These are phyloP conservation scores for Lactarius evosmus DNA, from an alignment of 768 basidiomycete genomes.

Conservation along the genomic window DNA sequence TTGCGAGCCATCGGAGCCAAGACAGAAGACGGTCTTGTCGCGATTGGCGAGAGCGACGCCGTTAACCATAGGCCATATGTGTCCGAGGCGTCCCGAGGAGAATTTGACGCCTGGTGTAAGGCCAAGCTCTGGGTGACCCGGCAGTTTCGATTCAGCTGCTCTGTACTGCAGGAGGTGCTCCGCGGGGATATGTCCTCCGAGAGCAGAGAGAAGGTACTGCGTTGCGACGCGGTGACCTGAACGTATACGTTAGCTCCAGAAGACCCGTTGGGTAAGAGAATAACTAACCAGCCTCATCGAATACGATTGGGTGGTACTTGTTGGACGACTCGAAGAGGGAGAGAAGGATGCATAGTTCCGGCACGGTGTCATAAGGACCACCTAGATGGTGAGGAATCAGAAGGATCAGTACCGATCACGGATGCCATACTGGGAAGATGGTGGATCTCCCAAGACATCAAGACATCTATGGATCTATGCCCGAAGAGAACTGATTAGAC, in stretches of 20 bases:
- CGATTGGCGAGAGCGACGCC: slow-evolving; percentile 79
- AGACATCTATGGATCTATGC: neutral
- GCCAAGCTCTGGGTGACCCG: slow-evolving; percentile 86
- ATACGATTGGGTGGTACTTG: slow-evolving; percentile 65
- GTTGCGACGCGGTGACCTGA: slow-evolving; percentile 87
- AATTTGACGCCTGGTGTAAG: slow-evolving; percentile 92
- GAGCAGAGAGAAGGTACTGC: slow-evolving; percentile 78
- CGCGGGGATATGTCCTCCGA: slow-evolving; percentile 66
- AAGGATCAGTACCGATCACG: neutral
- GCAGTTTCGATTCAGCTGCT: slow-evolving; percentile 80
- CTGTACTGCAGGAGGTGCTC: slow-evolving; percentile 85
- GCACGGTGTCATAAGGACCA: slow-evolving; percentile 63
- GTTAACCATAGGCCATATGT: slow-evolving; percentile 88
- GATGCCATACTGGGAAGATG: neutral
- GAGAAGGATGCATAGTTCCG: slow-evolving; percentile 78
- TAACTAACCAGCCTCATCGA: slow-evolving; percentile 76
- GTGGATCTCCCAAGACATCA: neutral
- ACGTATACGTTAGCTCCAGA: slow-evolving; percentile 17
- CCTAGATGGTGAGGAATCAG: slow-evolving; percentile 29
- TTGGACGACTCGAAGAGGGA: slow-evolving; percentile 65
- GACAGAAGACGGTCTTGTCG: slow-evolving; percentile 73
- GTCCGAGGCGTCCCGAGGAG: slow-evolving; percentile 88
- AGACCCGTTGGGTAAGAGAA: neutral
- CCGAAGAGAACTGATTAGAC: neutral
- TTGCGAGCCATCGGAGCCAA: slow-evolving; percentile 88